Evolutionary conservation across 257 asterid species (phyloP).

Genomic region (Solanum paucissectum): DNA sequence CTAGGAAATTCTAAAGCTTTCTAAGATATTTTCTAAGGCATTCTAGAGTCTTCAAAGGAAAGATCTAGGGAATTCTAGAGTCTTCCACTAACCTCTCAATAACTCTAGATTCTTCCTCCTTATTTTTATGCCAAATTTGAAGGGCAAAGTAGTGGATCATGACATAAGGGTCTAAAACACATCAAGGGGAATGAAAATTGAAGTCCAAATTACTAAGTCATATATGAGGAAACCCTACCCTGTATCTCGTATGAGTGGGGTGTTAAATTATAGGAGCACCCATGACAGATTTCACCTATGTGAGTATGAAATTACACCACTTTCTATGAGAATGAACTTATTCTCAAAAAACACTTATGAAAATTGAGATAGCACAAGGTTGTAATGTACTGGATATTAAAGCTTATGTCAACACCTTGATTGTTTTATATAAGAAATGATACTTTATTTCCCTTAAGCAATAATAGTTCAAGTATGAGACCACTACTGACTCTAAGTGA

Average conservation of each 20-base stretch:
- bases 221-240: background rate
- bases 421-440: background rate
- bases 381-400: background rate
- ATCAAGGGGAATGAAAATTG: background rate
- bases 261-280: background rate
- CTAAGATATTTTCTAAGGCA: background rate
- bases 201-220: background rate
- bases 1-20: background rate
- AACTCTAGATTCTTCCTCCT: background rate
- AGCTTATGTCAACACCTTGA: background rate
- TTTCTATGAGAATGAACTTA: background rate
- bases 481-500: background rate
- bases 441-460: background rate
- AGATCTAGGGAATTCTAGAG: background rate
- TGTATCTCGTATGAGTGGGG: background rate
- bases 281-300: background rate
- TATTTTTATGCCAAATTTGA: background rate
- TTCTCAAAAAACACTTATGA: background rate
- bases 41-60: too few relatives aligned
- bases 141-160: background rate
- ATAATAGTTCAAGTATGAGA: background rate
- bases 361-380: background rate
- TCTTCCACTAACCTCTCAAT: background rate
- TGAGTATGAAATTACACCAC: background rate
- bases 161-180: background rate